Evolutionary conservation across 2,329 filamentous ascomycete genomes (phyloP).

Genomic region (Diaporthe destruens): DNA sequence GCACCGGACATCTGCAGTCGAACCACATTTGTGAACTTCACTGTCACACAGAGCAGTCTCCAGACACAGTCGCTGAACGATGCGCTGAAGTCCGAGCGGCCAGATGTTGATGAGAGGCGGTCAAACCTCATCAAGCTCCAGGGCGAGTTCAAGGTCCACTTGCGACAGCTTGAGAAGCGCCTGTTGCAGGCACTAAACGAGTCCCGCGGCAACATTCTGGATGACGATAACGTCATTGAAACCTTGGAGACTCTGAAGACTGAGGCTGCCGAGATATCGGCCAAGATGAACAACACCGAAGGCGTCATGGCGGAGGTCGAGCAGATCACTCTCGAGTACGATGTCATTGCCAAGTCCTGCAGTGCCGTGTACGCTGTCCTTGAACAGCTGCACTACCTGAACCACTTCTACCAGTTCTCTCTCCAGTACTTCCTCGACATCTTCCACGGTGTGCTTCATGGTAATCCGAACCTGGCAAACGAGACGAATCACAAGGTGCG

Average conservation of each 20-base stretch:
- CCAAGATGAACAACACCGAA: slow-evolving; percentile 96
- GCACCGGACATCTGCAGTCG: slow-evolving; percentile 97
- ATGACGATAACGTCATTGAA: slow-evolving; percentile 98
- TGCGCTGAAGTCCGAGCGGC: slow-evolving; percentile 95
- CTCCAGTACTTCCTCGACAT: slow-evolving; percentile 98
- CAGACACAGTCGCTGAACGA: slow-evolving; percentile 98
- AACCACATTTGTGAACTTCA: slow-evolving; percentile 99
- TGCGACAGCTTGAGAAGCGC: slow-evolving; percentile 94
- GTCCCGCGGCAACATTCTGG: slow-evolving; percentile 96
- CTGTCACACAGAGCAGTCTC: slow-evolving; percentile 97
- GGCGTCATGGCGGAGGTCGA: slow-evolving; percentile 99
- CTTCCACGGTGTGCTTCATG: slow-evolving; percentile 90
- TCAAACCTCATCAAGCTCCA: slow-evolving; percentile 99
- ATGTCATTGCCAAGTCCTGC: slow-evolving; percentile 91
- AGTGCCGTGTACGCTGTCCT: slow-evolving; percentile 97
- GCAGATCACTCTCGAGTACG: slow-evolving; percentile 93
- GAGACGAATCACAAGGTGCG: slow-evolving; percentile 82
- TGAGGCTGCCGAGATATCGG: slow-evolving; percentile 94
- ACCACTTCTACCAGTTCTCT: slow-evolving; percentile 99
- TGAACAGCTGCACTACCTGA: slow-evolving; percentile 97
- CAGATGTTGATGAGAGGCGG: slow-evolving; percentile 94
- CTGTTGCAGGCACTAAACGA: slow-evolving; percentile 96
- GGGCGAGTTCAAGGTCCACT: slow-evolving; percentile 98
- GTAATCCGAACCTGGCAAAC: slow-evolving; percentile 78
- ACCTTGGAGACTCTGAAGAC: slow-evolving; percentile 98